A percentile compares a stretch with the other conserved stretches of the same genome.
These are phyloP conservation scores for Cryptosporidium sp. DNA, from an alignment of 169 alveolate genomes.

Conservation along the genomic window DNA sequence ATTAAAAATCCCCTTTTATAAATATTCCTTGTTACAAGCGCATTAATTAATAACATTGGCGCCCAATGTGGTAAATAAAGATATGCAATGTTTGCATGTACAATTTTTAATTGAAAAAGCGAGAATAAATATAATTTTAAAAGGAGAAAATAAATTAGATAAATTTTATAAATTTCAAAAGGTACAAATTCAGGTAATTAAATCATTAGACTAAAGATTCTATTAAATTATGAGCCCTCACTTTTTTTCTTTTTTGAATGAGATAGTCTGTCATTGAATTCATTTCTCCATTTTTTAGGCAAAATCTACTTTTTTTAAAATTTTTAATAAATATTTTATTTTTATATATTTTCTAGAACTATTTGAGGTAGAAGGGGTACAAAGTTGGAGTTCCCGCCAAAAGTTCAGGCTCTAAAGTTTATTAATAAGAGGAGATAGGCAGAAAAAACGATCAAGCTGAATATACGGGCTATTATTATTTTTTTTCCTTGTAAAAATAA, in stretches of 20 bases:
- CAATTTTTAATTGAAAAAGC: too few species aligned
- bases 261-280: too few species aligned
- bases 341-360: too few species aligned
- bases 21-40: neutral
- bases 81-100: neutral
- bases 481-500: neutral
- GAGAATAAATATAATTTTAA: neutral
- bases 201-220: neutral
- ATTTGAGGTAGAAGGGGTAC: neutral
- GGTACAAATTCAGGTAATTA: neutral
- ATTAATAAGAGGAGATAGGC: neutral
- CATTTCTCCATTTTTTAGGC: neutral
- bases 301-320: too few species aligned
- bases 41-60: neutral
- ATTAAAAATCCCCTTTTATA: neutral
- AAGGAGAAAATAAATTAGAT: too few species aligned
- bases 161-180: too few species aligned
- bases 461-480: neutral
- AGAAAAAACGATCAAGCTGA: neutral
- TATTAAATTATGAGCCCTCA: neutral
- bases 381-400: neutral
- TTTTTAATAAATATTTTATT: too few species aligned
- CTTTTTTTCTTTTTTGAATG: neutral
- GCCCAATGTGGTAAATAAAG: constrained; percentile 1
- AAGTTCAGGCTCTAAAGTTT: neutral